Conservation (phyloP, 1,284 basidiomycete genomes). For the Rhodotorula sp. region DNA sequence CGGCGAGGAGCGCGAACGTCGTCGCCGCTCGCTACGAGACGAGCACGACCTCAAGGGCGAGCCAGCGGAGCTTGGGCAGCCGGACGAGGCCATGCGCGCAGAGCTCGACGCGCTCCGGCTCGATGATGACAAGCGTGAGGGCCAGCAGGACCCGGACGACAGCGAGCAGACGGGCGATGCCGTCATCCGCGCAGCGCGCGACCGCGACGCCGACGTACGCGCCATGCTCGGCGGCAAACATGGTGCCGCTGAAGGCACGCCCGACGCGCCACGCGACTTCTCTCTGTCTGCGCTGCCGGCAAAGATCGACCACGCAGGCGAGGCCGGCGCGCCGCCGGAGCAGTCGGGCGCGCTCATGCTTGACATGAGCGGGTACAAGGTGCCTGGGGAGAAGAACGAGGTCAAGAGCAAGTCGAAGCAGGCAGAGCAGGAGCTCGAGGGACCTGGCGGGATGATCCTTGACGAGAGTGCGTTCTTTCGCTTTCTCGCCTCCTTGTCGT, state of each 20-base stretch:
- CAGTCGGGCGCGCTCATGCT: slow-evolving; percentile 52
- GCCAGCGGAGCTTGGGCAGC: slow-evolving; percentile 9
- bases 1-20: not conserved
- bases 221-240: slow-evolving; percentile 20
- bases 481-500: too few relatives aligned
- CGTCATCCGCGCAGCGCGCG: slow-evolving; percentile 47
- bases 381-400: slow-evolving; percentile 38
- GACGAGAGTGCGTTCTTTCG: slow-evolving; percentile 25
- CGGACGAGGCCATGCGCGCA: slow-evolving; percentile 20
- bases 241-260: slow-evolving; percentile 14
- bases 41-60: slow-evolving; percentile 26
- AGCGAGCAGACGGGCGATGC: slow-evolving; percentile 45
- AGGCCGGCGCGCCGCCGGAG: slow-evolving; percentile 18
- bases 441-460: slow-evolving; percentile 16
- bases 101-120: slow-evolving; percentile 45
- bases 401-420: slow-evolving; percentile 22
- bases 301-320: not conserved
- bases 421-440: slow-evolving; percentile 17
- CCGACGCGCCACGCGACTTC: slow-evolving; percentile 13
- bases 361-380: slow-evolving; percentile 56
- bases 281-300: not conserved
- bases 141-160: not conserved
- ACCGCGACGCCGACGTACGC: slow-evolving; percentile 46
- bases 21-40: not conserved
- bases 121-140: slow-evolving; percentile 39